These are phyloP conservation scores for Pseudocercospora macadamiae DNA, from an alignment of 2,329 filamentous ascomycete genomes.

Conservation along the genomic window DNA sequence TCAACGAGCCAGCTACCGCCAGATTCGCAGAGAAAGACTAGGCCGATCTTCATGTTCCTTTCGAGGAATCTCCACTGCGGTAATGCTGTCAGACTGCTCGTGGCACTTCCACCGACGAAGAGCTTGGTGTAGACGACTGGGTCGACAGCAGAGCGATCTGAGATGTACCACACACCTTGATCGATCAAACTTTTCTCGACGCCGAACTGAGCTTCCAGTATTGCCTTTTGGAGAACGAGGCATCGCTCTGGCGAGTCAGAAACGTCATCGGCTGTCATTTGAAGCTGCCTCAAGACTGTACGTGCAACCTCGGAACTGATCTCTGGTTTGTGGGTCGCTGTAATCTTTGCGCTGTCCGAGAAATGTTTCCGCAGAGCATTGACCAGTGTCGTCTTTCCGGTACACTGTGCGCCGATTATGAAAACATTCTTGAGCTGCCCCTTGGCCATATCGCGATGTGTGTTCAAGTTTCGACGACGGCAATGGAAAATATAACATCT, in stretches of 20 bases:
- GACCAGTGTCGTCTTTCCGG: neutral
- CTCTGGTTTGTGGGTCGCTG: neutral
- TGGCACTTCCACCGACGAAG: neutral
- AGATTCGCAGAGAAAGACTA: neutral
- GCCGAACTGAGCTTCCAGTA: neutral
- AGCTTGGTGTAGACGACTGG: slow-evolving; percentile 4
- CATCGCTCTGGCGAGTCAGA: neutral
- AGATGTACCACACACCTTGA: neutral
- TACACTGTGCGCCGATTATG: neutral
- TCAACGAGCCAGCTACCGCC: neutral
- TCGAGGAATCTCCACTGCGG: neutral
- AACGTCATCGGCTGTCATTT: neutral
- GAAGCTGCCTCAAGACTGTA: neutral
- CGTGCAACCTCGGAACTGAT: neutral
- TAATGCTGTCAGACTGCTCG: neutral
- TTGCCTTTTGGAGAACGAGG: neutral
- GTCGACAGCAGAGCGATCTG: neutral
- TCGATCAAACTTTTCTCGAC: neutral
- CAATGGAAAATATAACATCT: neutral
- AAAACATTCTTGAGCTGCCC: neutral
- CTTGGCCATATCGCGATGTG: neutral
- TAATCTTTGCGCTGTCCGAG: neutral
- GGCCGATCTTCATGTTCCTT: neutral
- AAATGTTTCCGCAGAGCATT: neutral
- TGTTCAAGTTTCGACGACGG: neutral